Evolutionary conservation across 208 protist species (phyloP).

Genomic region (Borovskyia barvae): DNA sequence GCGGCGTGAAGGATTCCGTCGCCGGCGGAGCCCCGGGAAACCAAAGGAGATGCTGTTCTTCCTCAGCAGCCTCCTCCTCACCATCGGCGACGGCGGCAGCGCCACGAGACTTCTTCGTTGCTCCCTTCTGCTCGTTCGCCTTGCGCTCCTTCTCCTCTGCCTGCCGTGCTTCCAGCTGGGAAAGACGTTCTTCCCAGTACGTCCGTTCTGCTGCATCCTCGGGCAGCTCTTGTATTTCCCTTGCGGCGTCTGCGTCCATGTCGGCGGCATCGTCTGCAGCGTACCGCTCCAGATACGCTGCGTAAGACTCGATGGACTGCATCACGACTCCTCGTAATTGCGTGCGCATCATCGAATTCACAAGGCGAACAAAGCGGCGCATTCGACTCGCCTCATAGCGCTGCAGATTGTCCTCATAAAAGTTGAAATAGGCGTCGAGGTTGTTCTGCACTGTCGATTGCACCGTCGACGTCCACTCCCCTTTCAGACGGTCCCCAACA

Average conservation of each 20-base stretch:
- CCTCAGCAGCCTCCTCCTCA: slow-evolving; percentile 6
- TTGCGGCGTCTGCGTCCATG: slow-evolving; percentile 17
- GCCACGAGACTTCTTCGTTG: slow-evolving; percentile 15
- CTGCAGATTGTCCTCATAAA: slow-evolving; percentile 91
- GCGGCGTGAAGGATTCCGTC: slow-evolving; percentile 52
- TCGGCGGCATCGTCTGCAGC: slow-evolving; percentile 17
- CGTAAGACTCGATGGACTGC: slow-evolving; percentile 75
- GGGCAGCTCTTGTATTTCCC: slow-evolving; percentile 51
- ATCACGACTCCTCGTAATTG: slow-evolving; percentile 84
- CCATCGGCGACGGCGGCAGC: slow-evolving; percentile 5
- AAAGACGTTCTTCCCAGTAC: slow-evolving; percentile 60
- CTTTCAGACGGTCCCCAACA: slow-evolving; percentile 77
- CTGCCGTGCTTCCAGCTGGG: slow-evolving; percentile 20
- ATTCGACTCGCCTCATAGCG: slow-evolving; percentile 83
- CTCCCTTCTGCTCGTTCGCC: slow-evolving; percentile 17
- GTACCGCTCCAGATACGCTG: slow-evolving; percentile 70
- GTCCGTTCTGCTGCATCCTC: slow-evolving; percentile 62
- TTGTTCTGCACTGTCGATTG: slow-evolving; percentile 93
- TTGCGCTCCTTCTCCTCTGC: slow-evolving; percentile 3
- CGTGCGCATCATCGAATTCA: slow-evolving; percentile 90
- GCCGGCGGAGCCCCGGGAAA: slow-evolving; percentile 50
- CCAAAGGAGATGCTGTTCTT: slow-evolving; percentile 49
- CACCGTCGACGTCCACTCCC: slow-evolving; percentile 91
- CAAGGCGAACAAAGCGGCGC: slow-evolving; percentile 87
- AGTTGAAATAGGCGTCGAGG: slow-evolving; percentile 92